Conservation (phyloP, 108 stramenopile species). For the Cyclotella kingstonii region DNA sequence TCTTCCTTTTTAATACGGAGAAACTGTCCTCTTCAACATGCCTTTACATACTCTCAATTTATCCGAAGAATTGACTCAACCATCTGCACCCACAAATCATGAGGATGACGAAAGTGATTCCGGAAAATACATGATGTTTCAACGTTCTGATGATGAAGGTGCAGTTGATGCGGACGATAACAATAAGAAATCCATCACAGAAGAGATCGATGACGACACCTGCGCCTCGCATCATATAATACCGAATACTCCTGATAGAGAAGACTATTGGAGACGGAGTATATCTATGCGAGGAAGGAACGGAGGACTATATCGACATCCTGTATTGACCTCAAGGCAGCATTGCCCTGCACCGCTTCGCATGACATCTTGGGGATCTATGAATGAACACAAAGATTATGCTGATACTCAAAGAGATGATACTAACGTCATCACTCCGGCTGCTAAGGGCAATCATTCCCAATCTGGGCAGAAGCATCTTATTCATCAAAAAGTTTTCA, state of each 20-base stretch:
- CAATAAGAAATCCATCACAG: neutral
- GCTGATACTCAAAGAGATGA: neutral
- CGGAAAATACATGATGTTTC: conserved; percentile 23
- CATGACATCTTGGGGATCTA: conserved; percentile 5
- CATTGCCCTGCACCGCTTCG: too few species aligned
- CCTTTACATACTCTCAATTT: too few species aligned
- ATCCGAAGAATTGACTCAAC: neutral
- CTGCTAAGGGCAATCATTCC: neutral
- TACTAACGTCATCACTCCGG: conserved; percentile 5
- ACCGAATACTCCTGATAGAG: conserved; percentile 12
- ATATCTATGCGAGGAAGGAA: neutral
- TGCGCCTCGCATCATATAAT: conserved; percentile 1
- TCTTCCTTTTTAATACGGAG: too few species aligned
- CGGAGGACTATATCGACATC: too few species aligned
- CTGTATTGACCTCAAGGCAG: neutral
- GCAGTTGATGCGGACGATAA: neutral
- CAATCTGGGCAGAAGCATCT: neutral
- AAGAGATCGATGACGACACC: neutral
- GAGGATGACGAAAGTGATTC: conserved; percentile 15
- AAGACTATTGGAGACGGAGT: neutral
- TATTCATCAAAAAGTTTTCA: conserved; percentile 1
- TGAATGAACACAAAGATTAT: conserved; percentile 3
- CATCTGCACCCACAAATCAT: neutral
- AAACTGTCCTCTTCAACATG: too few species aligned
- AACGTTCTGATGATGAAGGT: conserved; percentile 23